A percentile compares a stretch with the other conserved stretches of the same genome.
phyloP scores from a whole-genome alignment of 257 asterid genomes.

The Gentiana dahurica region DNA sequence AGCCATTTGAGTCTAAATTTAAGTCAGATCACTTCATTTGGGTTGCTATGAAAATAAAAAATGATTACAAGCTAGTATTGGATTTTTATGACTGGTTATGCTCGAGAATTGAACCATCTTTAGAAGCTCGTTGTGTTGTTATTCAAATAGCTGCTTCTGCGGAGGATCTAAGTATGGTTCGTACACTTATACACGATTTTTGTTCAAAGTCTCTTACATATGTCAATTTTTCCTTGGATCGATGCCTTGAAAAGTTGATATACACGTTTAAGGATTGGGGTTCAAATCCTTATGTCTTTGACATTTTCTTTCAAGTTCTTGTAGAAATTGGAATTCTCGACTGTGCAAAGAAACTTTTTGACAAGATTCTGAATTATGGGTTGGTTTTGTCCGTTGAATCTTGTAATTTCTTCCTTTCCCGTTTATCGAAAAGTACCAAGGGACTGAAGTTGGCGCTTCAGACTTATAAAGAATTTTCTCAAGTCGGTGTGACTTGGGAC shows the following conservation, averaged over 20 bases:
- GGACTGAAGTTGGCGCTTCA: conserved; percentile 39
- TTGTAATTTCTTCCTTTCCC: conserved; percentile 64
- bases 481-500: conserved; percentile 68
- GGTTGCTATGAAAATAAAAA: conserved; percentile 71
- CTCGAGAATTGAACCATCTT: conserved; percentile 56
- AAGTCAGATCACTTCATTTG: conserved; percentile 75
- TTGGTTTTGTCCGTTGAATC: conserved; percentile 64
- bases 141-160: conserved; percentile 65
- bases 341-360: conserved; percentile 56
- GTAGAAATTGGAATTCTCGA: conserved; percentile 43
- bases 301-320: conserved; percentile 68
- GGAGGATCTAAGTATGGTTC: conserved; percentile 37
- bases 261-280: conserved; percentile 93
- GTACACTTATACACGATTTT: conserved; percentile 36
- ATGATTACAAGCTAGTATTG: conserved; percentile 54
- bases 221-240: conserved; percentile 29
- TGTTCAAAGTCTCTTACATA: conserved; percentile 36
- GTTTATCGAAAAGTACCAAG: conserved; percentile 29
- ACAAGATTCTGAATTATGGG: conserved; percentile 67
- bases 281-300: conserved; percentile 64
- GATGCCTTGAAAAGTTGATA: conserved; percentile 58
- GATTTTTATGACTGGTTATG: conserved; percentile 73
- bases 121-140: conserved; percentile 75
- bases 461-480: conserved; percentile 55
- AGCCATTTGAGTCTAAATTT: conserved; percentile 66